Conservation (phyloP, 2,329 filamentous ascomycete species). For the Thermothelomyces thermophilus region DNA sequence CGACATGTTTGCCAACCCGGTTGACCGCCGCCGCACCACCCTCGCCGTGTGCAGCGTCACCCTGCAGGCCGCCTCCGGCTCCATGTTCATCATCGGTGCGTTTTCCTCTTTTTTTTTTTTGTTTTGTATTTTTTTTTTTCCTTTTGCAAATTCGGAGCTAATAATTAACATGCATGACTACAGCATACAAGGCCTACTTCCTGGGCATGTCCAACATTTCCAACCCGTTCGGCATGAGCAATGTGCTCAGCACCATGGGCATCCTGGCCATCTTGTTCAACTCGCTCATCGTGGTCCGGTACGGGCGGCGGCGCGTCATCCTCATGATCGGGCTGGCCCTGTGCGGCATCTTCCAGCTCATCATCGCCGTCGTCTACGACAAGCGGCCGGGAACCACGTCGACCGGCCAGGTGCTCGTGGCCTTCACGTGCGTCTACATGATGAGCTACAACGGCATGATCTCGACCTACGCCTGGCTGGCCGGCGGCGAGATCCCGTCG, state of each 20-base stretch:
- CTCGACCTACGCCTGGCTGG: conserved; percentile 50
- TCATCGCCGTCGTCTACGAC: conserved; percentile 47
- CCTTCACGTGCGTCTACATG: conserved; percentile 47
- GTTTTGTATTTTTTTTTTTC: background rate
- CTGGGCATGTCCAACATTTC: conserved; percentile 52
- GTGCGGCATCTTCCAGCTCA: conserved; percentile 48
- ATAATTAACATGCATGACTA: background rate
- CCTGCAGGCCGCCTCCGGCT: conserved; percentile 47
- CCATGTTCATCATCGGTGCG: conserved; percentile 51
- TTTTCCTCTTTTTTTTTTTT: background rate
- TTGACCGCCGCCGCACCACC: conserved; percentile 45
- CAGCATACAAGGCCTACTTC: conserved; percentile 53
- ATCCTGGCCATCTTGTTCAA: conserved; percentile 50
- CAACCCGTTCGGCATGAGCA: conserved; percentile 50
- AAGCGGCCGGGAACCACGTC: conserved; percentile 32
- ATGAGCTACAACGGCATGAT: conserved; percentile 49
- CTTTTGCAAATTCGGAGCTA: background rate
- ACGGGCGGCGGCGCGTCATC: conserved; percentile 47
- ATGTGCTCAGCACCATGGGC: conserved; percentile 47
- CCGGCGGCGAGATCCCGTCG: conserved; percentile 50
- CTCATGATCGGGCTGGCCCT: conserved; percentile 44
- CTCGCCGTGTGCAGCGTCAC: conserved; percentile 42
- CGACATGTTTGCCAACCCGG: conserved; percentile 45
- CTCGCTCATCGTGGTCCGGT: conserved; percentile 44
- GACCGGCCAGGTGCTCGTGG: conserved; percentile 45